Evolutionary conservation across 192 early-diverging fungal species (phyloP), one percentile per base, ranked within the genome.

Genomic region (Chytriomyces sp.): DNA sequence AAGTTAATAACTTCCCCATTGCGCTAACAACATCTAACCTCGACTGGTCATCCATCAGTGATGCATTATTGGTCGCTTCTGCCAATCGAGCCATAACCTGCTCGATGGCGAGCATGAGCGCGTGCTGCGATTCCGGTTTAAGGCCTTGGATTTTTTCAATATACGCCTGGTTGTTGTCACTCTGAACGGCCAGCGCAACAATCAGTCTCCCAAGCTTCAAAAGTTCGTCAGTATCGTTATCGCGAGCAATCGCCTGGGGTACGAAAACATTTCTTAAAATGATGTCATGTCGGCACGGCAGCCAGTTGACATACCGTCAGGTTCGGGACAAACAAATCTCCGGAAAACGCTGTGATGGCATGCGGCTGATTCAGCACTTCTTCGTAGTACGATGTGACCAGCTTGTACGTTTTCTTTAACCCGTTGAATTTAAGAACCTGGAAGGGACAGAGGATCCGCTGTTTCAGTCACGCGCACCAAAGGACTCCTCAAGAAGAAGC

Each of bases 21-120:
- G 35, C 35, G 35, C 35, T 35, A 0, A 35, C 35, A 35, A 35
- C 35, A 35, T 35, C 35, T 20, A 20, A n/a, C 53, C 16, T 20
- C 53, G 53, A 20, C 53, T 57, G 53, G 13, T 57, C 53, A 13
- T 13, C 20, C 53, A 13, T 57, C 53, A 57, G 16, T 1, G 20
- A 57, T 57, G 53, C 20, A n/a, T 20, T 57, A 13, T 57, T 57
- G 53, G 53, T 57, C 76, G 26, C 35, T 65, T 67, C 67, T 69
- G 66, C 0, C 10, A 74, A 24, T 67, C 72, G 28, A 59, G 43
- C 7, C 80, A 57, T 45, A 82, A 94, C 93, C 78, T 86, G 84
- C 81, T 98, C 97, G 68, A 99, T 94, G 8, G 91, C 89, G 5
- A 95, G 83, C 97, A 99, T 99, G 69, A 99, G 79, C 6, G 88